phyloP scores from a whole-genome alignment of 345 rosid species.

The Zanthoxylum bungeanum region DNA sequence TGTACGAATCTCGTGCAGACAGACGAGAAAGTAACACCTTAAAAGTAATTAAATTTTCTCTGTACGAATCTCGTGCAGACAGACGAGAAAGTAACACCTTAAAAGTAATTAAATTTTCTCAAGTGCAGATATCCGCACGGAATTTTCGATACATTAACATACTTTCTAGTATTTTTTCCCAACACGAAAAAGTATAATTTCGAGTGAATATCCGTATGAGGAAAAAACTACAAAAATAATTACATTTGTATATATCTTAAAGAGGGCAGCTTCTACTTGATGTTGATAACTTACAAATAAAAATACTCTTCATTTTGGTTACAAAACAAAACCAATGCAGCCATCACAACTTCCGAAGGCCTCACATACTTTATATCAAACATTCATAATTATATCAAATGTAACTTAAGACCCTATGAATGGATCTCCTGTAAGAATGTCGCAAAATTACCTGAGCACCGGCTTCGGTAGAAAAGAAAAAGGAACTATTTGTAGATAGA shows the following conservation, averaged over 20 bases:
- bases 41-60: too few species aligned
- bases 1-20: too few species aligned
- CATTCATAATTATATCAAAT: conserved; percentile 24
- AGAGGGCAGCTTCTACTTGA: conserved; percentile 12
- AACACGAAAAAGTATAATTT: too few species aligned
- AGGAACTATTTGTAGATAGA: conserved; percentile 41
- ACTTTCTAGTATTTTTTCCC: too few species aligned
- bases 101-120: too few species aligned
- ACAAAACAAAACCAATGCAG: conserved; percentile 25
- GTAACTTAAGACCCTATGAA: conserved; percentile 38
- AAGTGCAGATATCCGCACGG: too few species aligned
- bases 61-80: too few species aligned
- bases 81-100: too few species aligned
- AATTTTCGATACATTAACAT: too few species aligned
- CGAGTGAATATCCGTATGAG: too few species aligned
- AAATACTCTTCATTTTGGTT: conserved; percentile 15
- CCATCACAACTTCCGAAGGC: conserved; percentile 24
- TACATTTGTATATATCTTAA: conserved; percentile 20
- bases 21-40: too few species aligned
- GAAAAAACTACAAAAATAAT: conserved; percentile 24
- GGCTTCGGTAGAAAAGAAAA: conserved; percentile 19
- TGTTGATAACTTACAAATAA: conserved; percentile 25
- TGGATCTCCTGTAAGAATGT: conserved; percentile 22
- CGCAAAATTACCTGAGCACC: conserved; percentile 26
- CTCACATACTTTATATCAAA: conserved; percentile 22